Base-by-base conservation (phyloP, 352 stramenopile species). In the Phytophthora lateralis region DNA sequence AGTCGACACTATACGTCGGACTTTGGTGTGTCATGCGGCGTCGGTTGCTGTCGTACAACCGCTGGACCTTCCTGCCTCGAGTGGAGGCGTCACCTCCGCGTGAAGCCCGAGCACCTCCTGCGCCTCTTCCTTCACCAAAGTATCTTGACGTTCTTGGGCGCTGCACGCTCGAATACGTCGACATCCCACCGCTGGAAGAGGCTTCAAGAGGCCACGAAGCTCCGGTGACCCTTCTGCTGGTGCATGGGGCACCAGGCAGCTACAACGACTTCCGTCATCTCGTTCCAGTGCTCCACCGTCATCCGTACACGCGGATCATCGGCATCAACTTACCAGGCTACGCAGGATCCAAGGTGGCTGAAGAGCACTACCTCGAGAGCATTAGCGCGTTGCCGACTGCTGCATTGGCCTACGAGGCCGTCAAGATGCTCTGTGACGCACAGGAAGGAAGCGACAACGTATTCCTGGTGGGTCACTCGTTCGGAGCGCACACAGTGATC, bases 301-400 rank as follows among this genome's bases (percentile, higher is more conserved):
- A 64, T 44, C 56, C 50, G 27, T 59, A 44, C 42, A 39, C 73
- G n/a, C 73, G 82, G 6, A 71, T 92, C 17, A 45, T 92, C 6
- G 80, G 58, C 1, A 27, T 92, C 39, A 86, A 90, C 27, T 50
- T 89, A 29, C 78, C 80, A 6, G 80, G 80, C 8, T 89, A 85
- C 44, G 56, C 37, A 18, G 67, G 60, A 1, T 81, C 71, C 1
- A 49, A 5, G 6, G 66, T 76, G 15, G 45, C 63, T 0, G 45
- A 48, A 27, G 65, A 73, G 15, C 46, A 60, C 26, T 77, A 72
- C 42, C 60, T 78, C 15, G 56, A 80, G 9, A 41, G 60, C n/a
- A 69, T 72, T 3, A 81, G 65, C 15, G 65, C 70, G 5, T 24
- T 78, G 8, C 60, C 73, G 0, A 65, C 58, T 2, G 74, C 73